Evolutionary conservation across 148 eudicot genomes (phyloP), one percentile per base, ranked within the genome.

Genomic region (Silene latifolia): DNA sequence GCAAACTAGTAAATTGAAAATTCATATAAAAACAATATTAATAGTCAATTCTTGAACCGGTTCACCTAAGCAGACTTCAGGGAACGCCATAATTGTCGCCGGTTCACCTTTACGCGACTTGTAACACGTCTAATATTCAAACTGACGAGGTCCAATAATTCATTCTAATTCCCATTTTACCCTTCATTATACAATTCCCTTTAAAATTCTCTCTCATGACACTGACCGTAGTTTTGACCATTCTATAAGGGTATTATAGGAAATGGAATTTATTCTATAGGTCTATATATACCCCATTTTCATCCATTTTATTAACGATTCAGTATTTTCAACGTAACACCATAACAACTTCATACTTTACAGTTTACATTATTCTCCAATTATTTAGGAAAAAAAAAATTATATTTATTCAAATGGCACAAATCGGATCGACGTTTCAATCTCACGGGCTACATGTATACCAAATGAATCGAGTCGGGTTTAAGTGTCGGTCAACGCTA

Each of bases 341-440:
- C 13, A 47, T 5, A 76, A 58, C 39, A 74, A 51, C 24, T 63
- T 12, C 4, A 9, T 32, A 32, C 35, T 32, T 32, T 2, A 32
- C 4, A 32, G 5, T 39, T 39, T 39, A 39, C 44, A 39, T 39
- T 5, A 39, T 7, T 39, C 44, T 39, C 44, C 44, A 39, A 39
- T 39, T 39, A 7, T 39, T 39, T 7, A 6, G 44, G 18, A 4
- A 35, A 4, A n/a, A n/a, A 19, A 21, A 32, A 27, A 21, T 66
- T 32, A n/a, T 10, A 68, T 27, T 76, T 72, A 81, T 82, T 85
- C 82, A 75, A 74, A 79, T 87, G 56, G 79, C 74, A 24, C 79
- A 69, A 69, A 78, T 79, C 11, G 80, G 77, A 67, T 69, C 78
- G 35, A 76, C 82, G 4, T 79, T 83, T 25, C 88, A 91, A 29